Base-by-base conservation (phyloP, 306 rosid genomes). In the Dalbergia cultrata region DNA sequence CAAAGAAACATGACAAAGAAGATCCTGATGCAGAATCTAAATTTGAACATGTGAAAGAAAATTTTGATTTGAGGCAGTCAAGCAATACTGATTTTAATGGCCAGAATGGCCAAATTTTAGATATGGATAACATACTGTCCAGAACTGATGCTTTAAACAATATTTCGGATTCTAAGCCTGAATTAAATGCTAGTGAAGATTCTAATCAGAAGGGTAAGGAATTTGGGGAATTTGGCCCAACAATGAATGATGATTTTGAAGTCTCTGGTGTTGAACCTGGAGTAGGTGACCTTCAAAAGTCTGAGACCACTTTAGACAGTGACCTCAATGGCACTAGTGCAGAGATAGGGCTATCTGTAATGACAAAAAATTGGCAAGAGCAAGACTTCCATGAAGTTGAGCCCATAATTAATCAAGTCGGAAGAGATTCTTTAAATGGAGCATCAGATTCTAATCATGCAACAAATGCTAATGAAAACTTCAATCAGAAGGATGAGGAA, bases 381-480 rank as follows among this genome's bases (percentile, higher is more conserved):
- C 79, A 87, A 63, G 90, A 83, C 72, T 85, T 85, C 56, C 53
- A 76, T 67, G 95, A 90, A 84, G 78, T 89, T 75, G 97, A 90
- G 67, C 89, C 90, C 19, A 47, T 83, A 77, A 76, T 77, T 44
- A 79, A 87, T 85, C 89, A 88, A 82, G 89, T 87, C 54, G 89
- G 87, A 67, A 59, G 52, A 17, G 72, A 78, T 72, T 61, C 75
- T 84, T 81, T 70, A 58, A 77, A 72, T 82, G 83, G 66, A 70
- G 75, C 70, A 70, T 77, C 89, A 70, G 85, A 77, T 77, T 74
- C 87, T 79, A 77, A 71, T 60, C 87, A 84, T 75, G 11, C 54
- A 22, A 66, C 74, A 59, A 83, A 74, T 74, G 86, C 74, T 43
- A 63, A 66, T 53, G 70, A 82, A 80, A 88, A 74, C 79, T 87